Conservation (phyloP, 2,329 filamentous ascomycete genomes). For the Tolypocladium endophyticum region DNA sequence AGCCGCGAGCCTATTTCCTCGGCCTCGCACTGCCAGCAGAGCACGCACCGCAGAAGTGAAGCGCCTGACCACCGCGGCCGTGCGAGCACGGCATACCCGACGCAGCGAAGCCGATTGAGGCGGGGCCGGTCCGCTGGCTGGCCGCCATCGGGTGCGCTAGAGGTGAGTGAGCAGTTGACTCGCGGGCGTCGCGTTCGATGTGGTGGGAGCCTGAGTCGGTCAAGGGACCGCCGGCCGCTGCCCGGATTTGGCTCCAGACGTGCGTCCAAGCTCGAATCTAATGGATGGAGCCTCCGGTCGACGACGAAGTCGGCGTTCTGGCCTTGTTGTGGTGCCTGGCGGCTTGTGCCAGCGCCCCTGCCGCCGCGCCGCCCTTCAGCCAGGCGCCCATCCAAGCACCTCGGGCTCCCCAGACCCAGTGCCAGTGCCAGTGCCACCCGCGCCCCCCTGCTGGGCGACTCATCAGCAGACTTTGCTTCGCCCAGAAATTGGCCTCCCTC, state of each 20-base stretch:
- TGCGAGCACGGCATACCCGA: background rate
- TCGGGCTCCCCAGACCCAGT: background rate
- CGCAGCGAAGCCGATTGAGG: background rate
- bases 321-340: background rate
- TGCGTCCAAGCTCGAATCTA: background rate
- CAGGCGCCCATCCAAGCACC: background rate
- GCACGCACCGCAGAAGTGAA: too few species aligned
- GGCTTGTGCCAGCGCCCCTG: constrained; percentile 1
- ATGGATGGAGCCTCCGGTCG: background rate
- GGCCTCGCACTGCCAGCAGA: background rate
- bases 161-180: background rate
- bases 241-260: background rate
- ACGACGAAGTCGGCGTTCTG: too few species aligned
- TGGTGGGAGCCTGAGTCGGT: background rate
- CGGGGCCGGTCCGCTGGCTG: background rate
- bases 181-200: background rate
- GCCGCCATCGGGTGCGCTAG: background rate
- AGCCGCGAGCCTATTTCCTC: background rate
- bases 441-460: constrained; percentile 4
- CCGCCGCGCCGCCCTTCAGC: constrained; percentile 1
- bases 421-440: constrained; percentile 1
- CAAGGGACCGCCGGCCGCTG: background rate
- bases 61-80: background rate
- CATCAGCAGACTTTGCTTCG: constrained; percentile 11
- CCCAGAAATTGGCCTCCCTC: constrained; percentile 5